phyloP scores from a whole-genome alignment of 768 basidiomycete species.

The Boletus rubescentipes region DNA sequence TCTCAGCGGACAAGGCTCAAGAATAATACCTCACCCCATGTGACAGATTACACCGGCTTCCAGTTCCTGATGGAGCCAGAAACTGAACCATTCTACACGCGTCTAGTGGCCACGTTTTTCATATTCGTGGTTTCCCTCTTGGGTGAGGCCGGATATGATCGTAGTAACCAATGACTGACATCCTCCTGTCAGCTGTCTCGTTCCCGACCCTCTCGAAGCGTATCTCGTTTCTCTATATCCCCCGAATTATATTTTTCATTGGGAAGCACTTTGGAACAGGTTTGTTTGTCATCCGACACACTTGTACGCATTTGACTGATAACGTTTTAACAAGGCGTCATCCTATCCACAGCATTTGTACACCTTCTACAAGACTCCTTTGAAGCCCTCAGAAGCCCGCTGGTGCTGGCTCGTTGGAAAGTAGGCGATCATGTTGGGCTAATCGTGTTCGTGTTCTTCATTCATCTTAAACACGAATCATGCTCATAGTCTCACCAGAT shows the following conservation, averaged over 20 bases:
- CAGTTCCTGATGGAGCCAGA: slow-evolving; percentile 1
- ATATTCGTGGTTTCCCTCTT: slow-evolving; percentile 65
- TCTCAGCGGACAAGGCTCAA: not conserved
- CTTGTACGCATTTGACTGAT: not conserved
- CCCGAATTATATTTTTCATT: slow-evolving; percentile 72
- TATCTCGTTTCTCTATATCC: slow-evolving; percentile 54
- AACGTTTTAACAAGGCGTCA: slow-evolving; percentile 52
- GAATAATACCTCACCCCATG: not conserved
- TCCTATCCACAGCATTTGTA: slow-evolving; percentile 79
- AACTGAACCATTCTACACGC: not conserved
- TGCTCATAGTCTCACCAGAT: slow-evolving; percentile 36
- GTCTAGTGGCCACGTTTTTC: slow-evolving; percentile 29
- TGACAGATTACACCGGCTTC: not conserved
- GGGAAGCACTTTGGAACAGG: slow-evolving; percentile 87
- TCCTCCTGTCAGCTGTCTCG: slow-evolving; percentile 51
- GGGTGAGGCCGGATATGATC: slow-evolving; percentile 42
- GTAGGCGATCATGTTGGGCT: slow-evolving; percentile 63
- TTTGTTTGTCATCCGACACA: slow-evolving; percentile 16
- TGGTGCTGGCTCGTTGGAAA: slow-evolving; percentile 46
- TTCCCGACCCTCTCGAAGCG: slow-evolving; percentile 67
- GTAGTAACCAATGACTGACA: not conserved
- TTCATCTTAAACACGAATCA: not conserved
- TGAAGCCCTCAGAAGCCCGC: slow-evolving; percentile 49
- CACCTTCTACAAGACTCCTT: slow-evolving; percentile 81
- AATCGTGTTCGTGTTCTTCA: slow-evolving; percentile 61